Base-by-base conservation (phyloP, 331 rosid species). In the Erythrophleum ivorense region DNA sequence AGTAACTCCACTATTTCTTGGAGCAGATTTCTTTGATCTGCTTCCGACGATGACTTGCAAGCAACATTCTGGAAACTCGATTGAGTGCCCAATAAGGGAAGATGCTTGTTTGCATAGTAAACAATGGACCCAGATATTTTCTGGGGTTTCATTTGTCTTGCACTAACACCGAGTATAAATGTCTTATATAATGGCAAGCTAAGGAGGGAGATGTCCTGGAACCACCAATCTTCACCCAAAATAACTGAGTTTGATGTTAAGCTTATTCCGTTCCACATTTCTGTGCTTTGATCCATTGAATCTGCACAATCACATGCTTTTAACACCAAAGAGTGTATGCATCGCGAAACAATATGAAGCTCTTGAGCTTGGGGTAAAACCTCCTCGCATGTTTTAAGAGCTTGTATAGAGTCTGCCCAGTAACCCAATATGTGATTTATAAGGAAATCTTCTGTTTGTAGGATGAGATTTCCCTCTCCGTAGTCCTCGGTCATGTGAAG, bases 171-270 rank as follows among this genome's bases (percentile, higher is more conserved):
- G 33, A 75, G 85, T 60, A 94, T 90, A 58, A 92, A 82, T 57
- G 95, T 88, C 78, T 85, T 92, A 54, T 87, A 92, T 40, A 94
- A 57, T 70, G 91, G 87, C 40, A 91, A 84, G 41, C 87, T 82
- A 36, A 94, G 88, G 3, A 80, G 80, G 24, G 91, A 84, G 45
- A 89, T 89, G 80, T 94, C 97, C 58, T 91, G 95, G 57, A 81
- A 89, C 98, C 98, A 94, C 98, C 97, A 94, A 81, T 92, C 97
- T 77, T 94, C 97, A 71, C 89, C 75, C 4, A 83, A 45, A 33
- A 82, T 49, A 36, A 68, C 74, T 14, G 85, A 78, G 66, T 90
- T 89, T 24, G 91, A 46, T 11, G 79, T 53, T 0, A 81, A 68
- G 58, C 84, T 69, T 82, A 91, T 84, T 75, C 98, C 97, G 68